A percentile compares a stretch with the other conserved stretches of the same genome.
These are phyloP conservation scores for Cutaneotrichosporon sp. DNA, from an alignment of 1,284 basidiomycete species.

Conservation along the genomic window DNA sequence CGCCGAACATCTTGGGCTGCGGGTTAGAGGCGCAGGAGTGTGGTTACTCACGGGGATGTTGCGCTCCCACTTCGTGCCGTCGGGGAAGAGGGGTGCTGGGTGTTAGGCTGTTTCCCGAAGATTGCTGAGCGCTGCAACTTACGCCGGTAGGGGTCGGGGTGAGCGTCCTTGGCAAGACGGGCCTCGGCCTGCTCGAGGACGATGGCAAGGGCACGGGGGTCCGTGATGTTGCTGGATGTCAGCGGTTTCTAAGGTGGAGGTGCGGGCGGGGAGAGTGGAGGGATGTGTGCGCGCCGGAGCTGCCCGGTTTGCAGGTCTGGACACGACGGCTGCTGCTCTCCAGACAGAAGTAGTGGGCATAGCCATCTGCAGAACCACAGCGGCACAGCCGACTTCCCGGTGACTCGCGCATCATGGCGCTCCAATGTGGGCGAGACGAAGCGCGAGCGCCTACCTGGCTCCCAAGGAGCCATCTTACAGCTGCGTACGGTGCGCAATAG, in stretches of 20 bases:
- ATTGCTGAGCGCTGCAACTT: conserved; percentile 47
- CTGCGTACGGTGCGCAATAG: too few species aligned
- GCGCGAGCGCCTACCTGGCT: too few species aligned
- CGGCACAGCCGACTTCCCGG: too few species aligned
- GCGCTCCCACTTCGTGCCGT: conserved; percentile 76
- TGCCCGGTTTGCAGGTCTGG: too few species aligned
- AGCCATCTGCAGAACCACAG: too few species aligned
- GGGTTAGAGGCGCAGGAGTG: background rate
- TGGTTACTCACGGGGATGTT: conserved; percentile 52
- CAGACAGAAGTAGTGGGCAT: background rate
- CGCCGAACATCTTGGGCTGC: conserved; percentile 15
- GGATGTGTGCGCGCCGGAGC: background rate
- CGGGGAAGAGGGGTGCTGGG: conserved; percentile 72
- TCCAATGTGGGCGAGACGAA: too few species aligned
- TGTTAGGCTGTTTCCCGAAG: conserved; percentile 13
- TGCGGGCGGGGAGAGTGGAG: background rate
- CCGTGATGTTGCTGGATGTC: conserved; percentile 70
- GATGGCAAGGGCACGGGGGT: conserved; percentile 79
- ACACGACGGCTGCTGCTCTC: background rate
- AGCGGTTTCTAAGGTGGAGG: background rate
- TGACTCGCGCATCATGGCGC: too few species aligned
- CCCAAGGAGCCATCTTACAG: too few species aligned
- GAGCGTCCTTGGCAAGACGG: conserved; percentile 65
- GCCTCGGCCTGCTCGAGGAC: conserved; percentile 82
- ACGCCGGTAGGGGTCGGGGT: conserved; percentile 93